phyloP scores from a whole-genome alignment of 257 asterid species.

The Solanum chaucha region DNA sequence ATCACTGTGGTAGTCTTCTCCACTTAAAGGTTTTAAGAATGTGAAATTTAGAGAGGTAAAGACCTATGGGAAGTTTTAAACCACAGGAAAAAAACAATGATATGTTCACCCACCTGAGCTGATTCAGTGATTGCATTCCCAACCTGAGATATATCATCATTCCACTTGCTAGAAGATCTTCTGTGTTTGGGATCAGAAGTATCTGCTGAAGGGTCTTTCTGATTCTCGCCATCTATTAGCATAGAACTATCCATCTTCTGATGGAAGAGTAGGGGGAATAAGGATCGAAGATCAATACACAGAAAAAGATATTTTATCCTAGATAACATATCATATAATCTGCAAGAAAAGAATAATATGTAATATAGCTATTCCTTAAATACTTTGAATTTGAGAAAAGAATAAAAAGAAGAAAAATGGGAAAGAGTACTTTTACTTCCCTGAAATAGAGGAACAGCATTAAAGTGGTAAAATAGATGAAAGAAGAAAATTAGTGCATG shows the following conservation, averaged over 20 bases:
- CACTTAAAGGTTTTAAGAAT: neutral
- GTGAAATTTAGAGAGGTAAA: constrained; percentile 1
- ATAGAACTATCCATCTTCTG: constrained; percentile 75
- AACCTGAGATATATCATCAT: constrained; percentile 77
- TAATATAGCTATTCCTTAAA: neutral
- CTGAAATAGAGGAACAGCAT: neutral
- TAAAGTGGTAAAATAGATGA: neutral
- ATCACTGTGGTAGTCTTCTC: neutral
- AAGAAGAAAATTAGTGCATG: neutral
- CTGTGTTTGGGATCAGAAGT: constrained; percentile 35
- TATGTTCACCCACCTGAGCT: constrained; percentile 67
- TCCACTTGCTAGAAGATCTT: too few relatives aligned
- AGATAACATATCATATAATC: neutral
- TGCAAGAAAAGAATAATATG: neutral
- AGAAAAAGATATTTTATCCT: neutral
- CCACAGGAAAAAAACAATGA: constrained; percentile 57
- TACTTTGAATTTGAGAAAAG: neutral
- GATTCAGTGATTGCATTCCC: constrained; percentile 80
- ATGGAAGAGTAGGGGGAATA: constrained; percentile 13
- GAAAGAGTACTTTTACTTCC: neutral
- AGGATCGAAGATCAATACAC: constrained; percentile 8
- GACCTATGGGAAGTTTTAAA: constrained; percentile 41
- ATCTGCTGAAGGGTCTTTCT: constrained; percentile 45
- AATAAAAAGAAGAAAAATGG: neutral
- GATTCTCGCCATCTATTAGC: constrained; percentile 44